phyloP scores from a whole-genome alignment of 192 early-diverging fungal species.

The Irineochytrium annulatum region DNA sequence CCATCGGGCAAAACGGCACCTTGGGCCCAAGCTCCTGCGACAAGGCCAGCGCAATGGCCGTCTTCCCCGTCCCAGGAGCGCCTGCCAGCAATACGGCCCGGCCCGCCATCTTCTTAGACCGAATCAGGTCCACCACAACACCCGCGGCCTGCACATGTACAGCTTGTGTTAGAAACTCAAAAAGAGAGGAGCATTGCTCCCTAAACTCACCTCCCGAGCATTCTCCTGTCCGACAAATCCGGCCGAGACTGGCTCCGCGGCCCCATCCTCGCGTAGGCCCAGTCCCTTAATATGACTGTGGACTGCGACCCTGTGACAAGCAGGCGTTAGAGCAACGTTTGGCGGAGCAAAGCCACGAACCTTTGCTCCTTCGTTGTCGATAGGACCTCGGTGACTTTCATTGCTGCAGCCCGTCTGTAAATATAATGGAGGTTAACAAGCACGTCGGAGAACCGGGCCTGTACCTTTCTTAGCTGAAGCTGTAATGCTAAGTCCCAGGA shows the following conservation, averaged over 20 bases:
- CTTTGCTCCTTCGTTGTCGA: conserved; percentile 90
- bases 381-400: conserved; percentile 92
- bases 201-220: conserved; percentile 95
- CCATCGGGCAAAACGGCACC: conserved; percentile 99
- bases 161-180: neutral
- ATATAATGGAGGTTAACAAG: too few species aligned
- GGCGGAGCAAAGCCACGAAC: conserved; percentile 5
- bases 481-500: too few species aligned
- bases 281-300: conserved; percentile 98
- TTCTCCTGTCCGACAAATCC: conserved; percentile 98
- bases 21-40: conserved; percentile 95
- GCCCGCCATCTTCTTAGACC: conserved; percentile 95
- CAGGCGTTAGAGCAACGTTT: neutral
- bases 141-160: conserved; percentile 72
- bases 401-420: too few species aligned
- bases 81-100: conserved; percentile 91
- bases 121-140: conserved; percentile 90
- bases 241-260: conserved; percentile 76
- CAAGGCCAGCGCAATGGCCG: conserved; percentile 92
- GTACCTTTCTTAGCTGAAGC: too few species aligned
- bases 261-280: conserved; percentile 82
- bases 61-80: conserved; percentile 95
- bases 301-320: conserved; percentile 58
- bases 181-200: too few species aligned
- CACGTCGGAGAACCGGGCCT: too few species aligned